Evolutionary conservation across 495 filamentous ascomycete species (phyloP).

Genomic region (Apiosordaria backusii): DNA sequence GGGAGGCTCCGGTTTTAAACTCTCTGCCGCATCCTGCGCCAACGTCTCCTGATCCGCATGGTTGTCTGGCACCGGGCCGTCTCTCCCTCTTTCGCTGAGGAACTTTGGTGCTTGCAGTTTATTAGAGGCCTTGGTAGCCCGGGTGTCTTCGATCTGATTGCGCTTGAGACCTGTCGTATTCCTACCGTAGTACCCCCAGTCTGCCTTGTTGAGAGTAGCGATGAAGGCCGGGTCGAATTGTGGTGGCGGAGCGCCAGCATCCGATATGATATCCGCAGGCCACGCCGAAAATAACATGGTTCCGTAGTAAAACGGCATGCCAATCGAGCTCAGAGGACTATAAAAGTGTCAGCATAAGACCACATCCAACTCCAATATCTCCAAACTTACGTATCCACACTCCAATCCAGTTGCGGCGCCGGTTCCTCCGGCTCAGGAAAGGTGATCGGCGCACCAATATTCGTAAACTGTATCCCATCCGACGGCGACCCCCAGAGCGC

Average conservation of each 20-base stretch:
- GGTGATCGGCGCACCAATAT: slow-evolving; percentile 74
- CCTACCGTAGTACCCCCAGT: slow-evolving; percentile 69
- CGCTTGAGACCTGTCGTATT: slow-evolving; percentile 70
- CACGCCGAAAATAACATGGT: slow-evolving; percentile 84
- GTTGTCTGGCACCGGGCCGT: slow-evolving; percentile 38
- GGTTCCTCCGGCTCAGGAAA: slow-evolving; percentile 61
- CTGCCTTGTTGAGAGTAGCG: slow-evolving; percentile 60
- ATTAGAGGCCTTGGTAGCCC: slow-evolving; percentile 51
- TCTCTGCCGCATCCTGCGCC: slow-evolving; percentile 54
- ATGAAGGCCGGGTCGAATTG: slow-evolving; percentile 73
- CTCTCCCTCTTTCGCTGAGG: slow-evolving; percentile 83
- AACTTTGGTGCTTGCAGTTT: slow-evolving; percentile 72
- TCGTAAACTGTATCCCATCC: slow-evolving; percentile 83
- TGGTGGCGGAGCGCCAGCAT: slow-evolving; percentile 75
- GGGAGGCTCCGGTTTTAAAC: slow-evolving; percentile 68
- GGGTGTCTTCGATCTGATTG: slow-evolving; percentile 80
- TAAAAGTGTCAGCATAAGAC: too few relatives aligned
- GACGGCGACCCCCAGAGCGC: slow-evolving; percentile 88
- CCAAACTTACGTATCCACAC: slow-evolving; percentile 63
- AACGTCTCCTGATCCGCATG: slow-evolving; percentile 53
- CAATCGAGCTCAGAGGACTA: slow-evolving; percentile 79
- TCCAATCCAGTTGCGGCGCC: slow-evolving; percentile 56
- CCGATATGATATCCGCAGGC: slow-evolving; percentile 76
- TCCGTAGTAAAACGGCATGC: slow-evolving; percentile 83
- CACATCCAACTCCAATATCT: too few relatives aligned